phyloP scores from a whole-genome alignment of 345 rosid genomes.

The Theobroma cacao region DNA sequence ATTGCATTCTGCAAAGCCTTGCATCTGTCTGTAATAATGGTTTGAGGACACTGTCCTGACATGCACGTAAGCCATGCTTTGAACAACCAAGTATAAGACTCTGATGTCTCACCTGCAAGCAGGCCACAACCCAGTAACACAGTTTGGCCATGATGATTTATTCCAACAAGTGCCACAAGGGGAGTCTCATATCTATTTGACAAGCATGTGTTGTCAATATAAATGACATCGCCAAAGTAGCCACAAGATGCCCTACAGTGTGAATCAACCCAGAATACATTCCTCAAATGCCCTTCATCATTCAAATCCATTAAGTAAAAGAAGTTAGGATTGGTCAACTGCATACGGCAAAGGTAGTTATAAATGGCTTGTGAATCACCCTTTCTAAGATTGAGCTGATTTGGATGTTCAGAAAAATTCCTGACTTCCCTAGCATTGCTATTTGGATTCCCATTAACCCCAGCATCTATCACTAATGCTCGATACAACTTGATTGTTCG shows the following conservation, averaged over 20 bases:
- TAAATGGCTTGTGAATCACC: constrained; percentile 60
- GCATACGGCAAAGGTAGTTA: constrained; percentile 62
- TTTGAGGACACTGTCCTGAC: constrained; percentile 49
- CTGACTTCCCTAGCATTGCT: constrained; percentile 33
- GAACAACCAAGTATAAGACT: constrained; percentile 66
- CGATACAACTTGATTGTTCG: constrained; percentile 55
- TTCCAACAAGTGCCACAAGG: constrained; percentile 56
- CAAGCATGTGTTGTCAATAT: constrained; percentile 54
- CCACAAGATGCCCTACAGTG: constrained; percentile 56
- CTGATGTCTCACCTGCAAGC: constrained; percentile 57
- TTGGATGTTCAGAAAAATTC: constrained; percentile 22
- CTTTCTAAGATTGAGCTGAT: constrained; percentile 47
- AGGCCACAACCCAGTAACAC: constrained; percentile 68
- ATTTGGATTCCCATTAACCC: constrained; percentile 37
- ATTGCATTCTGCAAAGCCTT: constrained; percentile 56
- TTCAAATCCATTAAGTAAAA: constrained; percentile 70
- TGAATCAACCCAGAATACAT: constrained; percentile 65
- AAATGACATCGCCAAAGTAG: constrained; percentile 52
- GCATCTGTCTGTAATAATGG: constrained; percentile 59
- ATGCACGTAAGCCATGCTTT: constrained; percentile 57
- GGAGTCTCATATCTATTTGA: constrained; percentile 59
- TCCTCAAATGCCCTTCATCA: constrained; percentile 62
- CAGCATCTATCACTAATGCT: constrained; percentile 52
- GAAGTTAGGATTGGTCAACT: constrained; percentile 61
- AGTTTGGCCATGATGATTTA: constrained; percentile 60